Evolutionary conservation across 805 yeast species (phyloP), one percentile per base, ranked within the genome.

Genomic region (Hanseniaspora valbyensis): DNA sequence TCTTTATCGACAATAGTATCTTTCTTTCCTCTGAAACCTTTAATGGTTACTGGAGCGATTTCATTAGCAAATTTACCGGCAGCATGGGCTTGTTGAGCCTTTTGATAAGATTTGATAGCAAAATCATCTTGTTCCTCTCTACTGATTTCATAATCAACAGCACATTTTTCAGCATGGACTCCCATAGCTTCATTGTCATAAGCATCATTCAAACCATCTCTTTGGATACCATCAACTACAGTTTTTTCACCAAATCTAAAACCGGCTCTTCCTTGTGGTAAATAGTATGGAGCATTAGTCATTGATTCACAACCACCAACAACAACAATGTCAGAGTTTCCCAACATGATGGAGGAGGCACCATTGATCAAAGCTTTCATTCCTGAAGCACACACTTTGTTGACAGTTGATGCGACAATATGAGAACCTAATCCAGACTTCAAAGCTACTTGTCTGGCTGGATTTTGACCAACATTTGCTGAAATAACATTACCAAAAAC

Each of bases 241-340:
- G 72, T 58, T 49, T 80, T 68, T 56, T 85, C 90, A 60, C 99
- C 98, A 62, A 79, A 92, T 72, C 90, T 83, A 59, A 87, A 80
- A 59, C 97, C 97, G 42, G 72, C 62, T 71, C 99, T 83, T 39
- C 92, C 88, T 52, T 78, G 64, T 53, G 95, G 92, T 52, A 86
- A 63, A 66, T 90, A 90, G 75, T 89, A 90, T 50, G 98, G 98
- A 32, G 89, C 78, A 65, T 92, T 90, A 54, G 95, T 74, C 98
- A 92, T 90, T 53, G 95, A 83, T 71, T 92, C 98, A 58, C 95
- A 92, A 64, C 98, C 98, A 58, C 97, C 98, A 30, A 92, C 94
- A 57, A 92, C 83, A 42, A 92, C 92, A 54, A 92, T 81, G 62
- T 89, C 96, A 52, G 95, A 95, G 56, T 75, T 73, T 50, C 97